Evolutionary conservation across 257 asterid species (phyloP).

Genomic region (Marsdenia floribunda): DNA sequence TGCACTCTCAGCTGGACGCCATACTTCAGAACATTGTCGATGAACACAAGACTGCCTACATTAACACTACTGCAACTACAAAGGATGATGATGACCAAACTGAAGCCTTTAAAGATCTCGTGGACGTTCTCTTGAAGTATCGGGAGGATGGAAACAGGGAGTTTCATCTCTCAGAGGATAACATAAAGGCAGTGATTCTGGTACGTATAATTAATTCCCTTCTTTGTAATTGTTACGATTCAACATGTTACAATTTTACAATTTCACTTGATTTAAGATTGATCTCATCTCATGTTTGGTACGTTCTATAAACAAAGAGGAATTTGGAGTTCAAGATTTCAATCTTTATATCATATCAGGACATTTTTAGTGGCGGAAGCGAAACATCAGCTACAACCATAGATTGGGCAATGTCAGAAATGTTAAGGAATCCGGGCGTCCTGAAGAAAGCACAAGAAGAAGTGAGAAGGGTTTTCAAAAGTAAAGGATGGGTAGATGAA

Average conservation of each 20-base stretch:
- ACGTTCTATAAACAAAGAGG: no score
- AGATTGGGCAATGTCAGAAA: conserved; percentile 20
- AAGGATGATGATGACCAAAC: background rate
- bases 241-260: no score
- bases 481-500: conserved; percentile 13
- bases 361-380: conserved; percentile 19
- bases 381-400: conserved; percentile 15
- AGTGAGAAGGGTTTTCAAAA: conserved; percentile 16
- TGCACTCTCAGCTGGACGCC: conserved; percentile 19
- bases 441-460: conserved; percentile 23
- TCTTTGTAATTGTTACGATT: background rate
- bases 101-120: conserved; percentile 2
- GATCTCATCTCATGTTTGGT: no score
- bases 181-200: conserved; percentile 26
- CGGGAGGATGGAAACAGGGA: conserved; percentile 11
- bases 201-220: conserved; percentile 2
- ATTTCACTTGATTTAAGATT: no score
- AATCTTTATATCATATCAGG: conserved; percentile 8
- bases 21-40: conserved; percentile 26
- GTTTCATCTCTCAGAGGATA: background rate
- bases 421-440: conserved; percentile 14
- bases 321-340: no score
- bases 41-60: conserved; percentile 6
- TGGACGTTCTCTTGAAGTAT: conserved; percentile 24
- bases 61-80: no score